These are phyloP conservation scores for Polychytrium aggregatum DNA, from an alignment of 192 early-diverging fungal species.

Conservation along the genomic window DNA sequence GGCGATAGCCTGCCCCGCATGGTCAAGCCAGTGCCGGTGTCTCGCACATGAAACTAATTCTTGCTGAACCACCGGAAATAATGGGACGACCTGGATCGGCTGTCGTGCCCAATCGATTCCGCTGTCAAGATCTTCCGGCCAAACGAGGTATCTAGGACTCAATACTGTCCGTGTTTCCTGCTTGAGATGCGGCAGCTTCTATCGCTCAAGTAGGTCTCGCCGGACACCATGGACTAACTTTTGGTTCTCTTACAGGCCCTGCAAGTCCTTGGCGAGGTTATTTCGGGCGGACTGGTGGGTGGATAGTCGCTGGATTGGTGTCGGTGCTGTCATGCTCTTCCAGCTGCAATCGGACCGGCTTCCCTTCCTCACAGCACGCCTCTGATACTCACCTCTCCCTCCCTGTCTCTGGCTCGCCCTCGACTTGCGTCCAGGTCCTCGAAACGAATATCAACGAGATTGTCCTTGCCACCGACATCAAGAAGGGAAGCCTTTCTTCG, in stretches of 20 bases:
- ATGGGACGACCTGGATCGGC: too few relatives aligned
- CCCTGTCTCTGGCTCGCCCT: too few relatives aligned
- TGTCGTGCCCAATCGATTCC: too few relatives aligned
- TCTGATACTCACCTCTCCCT: too few relatives aligned
- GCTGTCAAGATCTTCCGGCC: slow-evolving; percentile 93
- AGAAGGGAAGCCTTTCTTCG: too few relatives aligned
- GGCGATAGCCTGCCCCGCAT: too few relatives aligned
- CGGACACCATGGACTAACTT: slow-evolving; percentile 1
- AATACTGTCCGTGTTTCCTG: not conserved
- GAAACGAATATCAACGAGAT: slow-evolving; percentile 72
- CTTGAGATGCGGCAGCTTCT: too few relatives aligned
- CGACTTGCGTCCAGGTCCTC: slow-evolving; percentile 30
- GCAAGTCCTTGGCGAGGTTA: slow-evolving; percentile 74
- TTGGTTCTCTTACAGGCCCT: slow-evolving; percentile 32
- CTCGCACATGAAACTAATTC: too few relatives aligned
- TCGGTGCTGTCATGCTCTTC: not conserved
- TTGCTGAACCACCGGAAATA: too few relatives aligned
- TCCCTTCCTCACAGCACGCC: not conserved
- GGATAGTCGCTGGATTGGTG: not conserved
- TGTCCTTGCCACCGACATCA: too few relatives aligned
- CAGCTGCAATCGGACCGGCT: not conserved
- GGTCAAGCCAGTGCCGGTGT: too few relatives aligned
- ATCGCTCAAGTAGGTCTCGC: too few relatives aligned
- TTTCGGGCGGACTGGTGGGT: slow-evolving; percentile 79
- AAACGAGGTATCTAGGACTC: slow-evolving; percentile 47